phyloP scores from a whole-genome alignment of 441 rosid genomes.

The Breynia disticha region DNA sequence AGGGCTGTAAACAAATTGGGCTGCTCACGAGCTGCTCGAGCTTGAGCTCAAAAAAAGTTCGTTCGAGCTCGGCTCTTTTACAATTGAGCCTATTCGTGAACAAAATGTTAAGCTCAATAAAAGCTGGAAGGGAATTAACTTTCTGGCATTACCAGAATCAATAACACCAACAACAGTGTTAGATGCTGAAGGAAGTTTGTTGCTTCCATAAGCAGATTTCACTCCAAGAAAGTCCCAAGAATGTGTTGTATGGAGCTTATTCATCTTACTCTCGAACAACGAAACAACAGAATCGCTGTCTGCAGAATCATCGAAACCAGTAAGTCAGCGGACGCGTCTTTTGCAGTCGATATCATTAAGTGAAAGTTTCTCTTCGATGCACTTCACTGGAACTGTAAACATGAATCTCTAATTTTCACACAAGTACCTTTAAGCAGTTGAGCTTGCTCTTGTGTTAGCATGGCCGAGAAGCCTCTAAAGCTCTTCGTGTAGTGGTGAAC shows the following conservation, averaged over 20 bases:
- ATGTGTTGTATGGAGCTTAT: slow-evolving; percentile 41
- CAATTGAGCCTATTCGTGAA: no score
- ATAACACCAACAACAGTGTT: slow-evolving; percentile 37
- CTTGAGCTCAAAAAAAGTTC: no score
- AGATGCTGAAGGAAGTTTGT: slow-evolving; percentile 16
- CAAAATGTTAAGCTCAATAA: no score
- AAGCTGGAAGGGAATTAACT: neutral
- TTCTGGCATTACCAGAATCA: slow-evolving; percentile 26
- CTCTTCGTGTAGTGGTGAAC: slow-evolving; percentile 40
- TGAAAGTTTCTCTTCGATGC: no score
- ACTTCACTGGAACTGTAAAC: no score
- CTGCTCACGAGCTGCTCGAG: no score
- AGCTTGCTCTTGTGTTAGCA: slow-evolving; percentile 37
- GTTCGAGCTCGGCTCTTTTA: no score
- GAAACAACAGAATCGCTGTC: slow-evolving; percentile 29
- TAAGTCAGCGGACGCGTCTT: no score
- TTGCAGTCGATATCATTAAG: no score
- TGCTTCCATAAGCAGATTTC: slow-evolving; percentile 14
- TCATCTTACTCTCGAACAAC: slow-evolving; percentile 31
- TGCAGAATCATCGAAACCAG: slow-evolving; percentile 13
- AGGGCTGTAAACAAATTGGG: no score
- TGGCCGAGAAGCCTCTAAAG: slow-evolving; percentile 46
- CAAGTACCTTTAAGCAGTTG: slow-evolving; percentile 22
- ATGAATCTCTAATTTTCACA: no score
- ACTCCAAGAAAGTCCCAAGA: slow-evolving; percentile 47